Evolutionary conservation across 75 land plant species (phyloP), one percentile per base, ranked within the genome.

Genomic region (Pinus taeda): DNA sequence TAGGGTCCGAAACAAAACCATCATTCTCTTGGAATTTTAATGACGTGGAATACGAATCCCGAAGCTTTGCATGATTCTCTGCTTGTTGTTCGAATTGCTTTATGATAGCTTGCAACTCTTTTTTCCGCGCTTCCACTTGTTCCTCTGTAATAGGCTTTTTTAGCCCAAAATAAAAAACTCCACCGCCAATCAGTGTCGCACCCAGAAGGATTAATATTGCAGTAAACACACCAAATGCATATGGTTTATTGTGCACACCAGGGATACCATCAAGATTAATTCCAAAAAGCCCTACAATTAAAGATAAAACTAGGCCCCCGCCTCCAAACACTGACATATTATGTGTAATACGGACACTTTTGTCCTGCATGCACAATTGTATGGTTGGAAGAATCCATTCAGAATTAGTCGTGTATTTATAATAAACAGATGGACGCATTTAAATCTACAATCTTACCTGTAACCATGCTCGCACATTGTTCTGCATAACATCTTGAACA

Each of bases 261-360:
- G 98, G 98, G 20, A 95, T 95, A 22, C 98, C 98, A 81, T 93
- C 98, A 57, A 95, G 88, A 77, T 95, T 95, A 75, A 95, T 91
- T 33, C 98, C 98, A 81, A 95, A 95, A 13, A 95, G 88, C 14
- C 98, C 98, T 22, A 93, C 91, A 57, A 95, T 87, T 24, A 95
- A 85, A 12, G 98, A 80, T 60, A 95, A 92, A 67, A 95, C 84
- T 45, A 95, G 92, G 11, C 95, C 98, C 45, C 92, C 83, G 4
- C 98, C 98, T 20, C 98, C 98, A 71, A 95, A 91, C 15, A 95
- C 92, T 24, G 92, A 81, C 64, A 95, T 63, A 64, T 95, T 95
- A 75, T 95, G 98, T 9, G 93, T 93, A 30, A 95, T 84, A 12
- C 95, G 84, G 49, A 95, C 83, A 78, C 98, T 95, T 80, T 79